Evolutionary conservation across 164 flowering plant species (phyloP), one percentile per base, ranked within the genome.

Genomic region (Aristolochia fimbriata): DNA sequence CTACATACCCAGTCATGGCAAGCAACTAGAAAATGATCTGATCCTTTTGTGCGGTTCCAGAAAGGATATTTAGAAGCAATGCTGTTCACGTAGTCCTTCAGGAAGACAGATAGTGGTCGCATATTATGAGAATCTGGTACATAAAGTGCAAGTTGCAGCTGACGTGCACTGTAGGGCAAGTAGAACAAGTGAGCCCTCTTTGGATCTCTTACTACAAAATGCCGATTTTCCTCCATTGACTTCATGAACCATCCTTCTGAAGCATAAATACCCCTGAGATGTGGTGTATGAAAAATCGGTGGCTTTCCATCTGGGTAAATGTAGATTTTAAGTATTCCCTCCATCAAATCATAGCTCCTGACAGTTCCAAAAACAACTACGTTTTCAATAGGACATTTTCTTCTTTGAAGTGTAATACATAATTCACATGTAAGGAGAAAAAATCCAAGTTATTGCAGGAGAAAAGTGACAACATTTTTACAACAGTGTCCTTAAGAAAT

Each of bases 221-320:
- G 73, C 67, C 45, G 57, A 62, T 61, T 61, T 57, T 57, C 73
- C 45, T 70, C 62, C 51, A 70, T 49, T 22, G 57, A 15, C 57
- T 61, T 69, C 72, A 69, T 69, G 31, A 69, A 69, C 72, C 72
- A 69, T 64, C 72, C 72, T 47, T 70, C 73, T 16, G 73, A 70
- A 56, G 73, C 68, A 65, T 70, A 70, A 51, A 70, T 70, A 17
- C 73, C 73, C 19, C 20, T 27, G 31, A 70, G 73, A 37, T 65
- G 61, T 33, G 73, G 73, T 43, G 46, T 52, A 31, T 70, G 73
- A 61, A 70, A 70, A 43, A 70, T 65, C 24, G 73, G 73, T 51
- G 23, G 50, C 14, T 15, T 60, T 51, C 73, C 73, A 13, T 65
- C 73, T 20, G 14, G 59, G 53, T 70, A 70, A 43, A 70, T 70